Evolutionary conservation across 345 rosid genomes (phyloP).

Genomic region (Balakata baccata): DNA sequence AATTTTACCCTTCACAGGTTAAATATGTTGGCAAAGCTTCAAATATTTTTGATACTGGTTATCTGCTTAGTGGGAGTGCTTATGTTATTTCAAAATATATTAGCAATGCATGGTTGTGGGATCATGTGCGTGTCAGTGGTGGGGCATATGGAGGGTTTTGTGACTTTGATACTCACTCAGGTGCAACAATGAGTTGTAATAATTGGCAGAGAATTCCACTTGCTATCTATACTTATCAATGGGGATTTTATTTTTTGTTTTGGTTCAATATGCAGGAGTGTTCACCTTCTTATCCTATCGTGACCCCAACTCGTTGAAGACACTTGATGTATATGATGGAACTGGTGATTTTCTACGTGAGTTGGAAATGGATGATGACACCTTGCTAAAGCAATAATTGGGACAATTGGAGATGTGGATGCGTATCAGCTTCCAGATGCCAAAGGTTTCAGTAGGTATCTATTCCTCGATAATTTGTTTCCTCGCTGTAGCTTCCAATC

Average conservation of each 20-base stretch:
- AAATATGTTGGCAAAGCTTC: slow-evolving; percentile 97
- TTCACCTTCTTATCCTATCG: slow-evolving; percentile 86
- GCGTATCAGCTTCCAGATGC: slow-evolving; percentile 97
- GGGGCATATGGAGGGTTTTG: slow-evolving; percentile 99
- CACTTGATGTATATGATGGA: slow-evolving; percentile 81
- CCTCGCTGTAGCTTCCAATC: background rate
- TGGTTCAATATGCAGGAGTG: slow-evolving; percentile 47
- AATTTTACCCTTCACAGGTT: slow-evolving; percentile 49
- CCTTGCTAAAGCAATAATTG: slow-evolving; percentile 92
- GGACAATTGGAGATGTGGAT: slow-evolving; percentile 93
- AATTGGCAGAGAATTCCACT: slow-evolving; percentile 3
- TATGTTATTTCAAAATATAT: slow-evolving; percentile 88
- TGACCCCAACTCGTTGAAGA: slow-evolving; percentile 88
- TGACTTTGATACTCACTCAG: slow-evolving; percentile 91
- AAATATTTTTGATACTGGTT: slow-evolving; percentile 69
- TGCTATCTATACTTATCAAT: slow-evolving; percentile 8
- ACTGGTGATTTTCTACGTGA: slow-evolving; percentile 79
- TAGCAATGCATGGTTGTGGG: slow-evolving; percentile 96
- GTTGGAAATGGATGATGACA: slow-evolving; percentile 76
- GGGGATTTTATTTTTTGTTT: background rate
- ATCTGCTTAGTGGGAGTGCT: slow-evolving; percentile 80
- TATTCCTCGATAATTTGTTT: background rate
- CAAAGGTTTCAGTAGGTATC: slow-evolving; percentile 95
- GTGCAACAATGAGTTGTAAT: slow-evolving; percentile 28
- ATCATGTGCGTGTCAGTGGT: slow-evolving; percentile 91